A percentile compares a stretch with the other conserved stretches of the same genome.
Evolutionary conservation across 371 early-diverging fungal genomes (phyloP).

Genomic region (Mortierella sp.): DNA sequence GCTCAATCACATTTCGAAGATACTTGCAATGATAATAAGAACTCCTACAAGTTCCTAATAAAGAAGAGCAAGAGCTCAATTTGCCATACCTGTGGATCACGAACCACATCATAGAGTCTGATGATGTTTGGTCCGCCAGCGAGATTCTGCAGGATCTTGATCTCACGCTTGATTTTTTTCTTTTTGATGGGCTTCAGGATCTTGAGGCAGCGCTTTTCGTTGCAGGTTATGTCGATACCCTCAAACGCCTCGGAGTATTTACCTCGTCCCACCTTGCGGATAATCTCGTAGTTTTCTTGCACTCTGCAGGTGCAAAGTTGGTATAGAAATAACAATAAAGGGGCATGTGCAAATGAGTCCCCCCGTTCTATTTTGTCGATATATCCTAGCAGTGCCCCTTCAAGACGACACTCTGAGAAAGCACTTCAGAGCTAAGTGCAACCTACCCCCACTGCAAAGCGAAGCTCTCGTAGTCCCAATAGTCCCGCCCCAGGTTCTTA

Average conservation of each 20-base stretch:
- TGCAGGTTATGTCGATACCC: constrained; percentile 83
- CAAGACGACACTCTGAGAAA: too few species aligned
- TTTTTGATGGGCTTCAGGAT: constrained; percentile 98
- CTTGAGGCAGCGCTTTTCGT: constrained; percentile 94
- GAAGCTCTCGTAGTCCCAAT: constrained; percentile 97
- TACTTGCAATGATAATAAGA: too few species aligned
- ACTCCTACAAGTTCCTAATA: background rate
- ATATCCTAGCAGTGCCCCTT: too few species aligned
- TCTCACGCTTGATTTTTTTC: constrained; percentile 99
- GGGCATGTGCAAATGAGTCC: too few species aligned
- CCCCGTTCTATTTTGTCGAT: too few species aligned
- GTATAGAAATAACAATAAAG: too few species aligned
- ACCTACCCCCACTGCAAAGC: constrained; percentile 58
- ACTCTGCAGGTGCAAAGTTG: too few species aligned
- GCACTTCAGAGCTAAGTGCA: background rate
- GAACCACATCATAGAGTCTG: constrained; percentile 92
- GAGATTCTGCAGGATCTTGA: constrained; percentile 97
- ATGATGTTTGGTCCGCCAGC: constrained; percentile 95
- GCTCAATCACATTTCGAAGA: too few species aligned
- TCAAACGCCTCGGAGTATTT: constrained; percentile 99
- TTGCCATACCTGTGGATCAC: constrained; percentile 84
- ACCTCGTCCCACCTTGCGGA: constrained; percentile 96
- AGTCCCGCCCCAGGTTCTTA: constrained; percentile 77
- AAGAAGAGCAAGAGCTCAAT: background rate
- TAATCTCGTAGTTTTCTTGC: constrained; percentile 96